Conservation (phyloP, 2,329 filamentous ascomycete genomes). For the Pseudocercospora ulei region DNA sequence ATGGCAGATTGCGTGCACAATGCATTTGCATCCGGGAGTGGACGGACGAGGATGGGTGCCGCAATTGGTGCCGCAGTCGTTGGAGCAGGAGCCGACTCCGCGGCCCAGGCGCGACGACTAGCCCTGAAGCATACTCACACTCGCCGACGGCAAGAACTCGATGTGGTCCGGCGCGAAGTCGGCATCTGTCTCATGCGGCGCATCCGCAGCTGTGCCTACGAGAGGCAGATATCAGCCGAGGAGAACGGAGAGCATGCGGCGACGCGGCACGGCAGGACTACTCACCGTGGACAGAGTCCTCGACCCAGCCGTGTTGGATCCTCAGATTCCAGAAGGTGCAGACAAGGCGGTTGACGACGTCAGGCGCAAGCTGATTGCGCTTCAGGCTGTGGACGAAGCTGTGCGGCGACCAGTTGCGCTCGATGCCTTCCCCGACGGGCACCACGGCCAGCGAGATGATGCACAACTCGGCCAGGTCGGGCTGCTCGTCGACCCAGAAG, state of each 20-base stretch:
- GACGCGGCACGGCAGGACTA: too few relatives aligned
- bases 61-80: too few relatives aligned
- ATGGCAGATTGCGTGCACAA: too few relatives aligned
- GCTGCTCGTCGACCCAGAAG: constrained; percentile 24
- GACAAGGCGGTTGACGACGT: constrained; percentile 21
- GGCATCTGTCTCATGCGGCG: constrained; percentile 14
- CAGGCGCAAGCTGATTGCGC: constrained; percentile 21
- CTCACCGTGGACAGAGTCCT: constrained; percentile 17
- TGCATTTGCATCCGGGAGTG: too few relatives aligned
- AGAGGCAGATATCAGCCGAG: too few relatives aligned
- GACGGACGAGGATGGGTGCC: too few relatives aligned
- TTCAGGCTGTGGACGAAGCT: constrained; percentile 24
- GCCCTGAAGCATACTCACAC: constrained; percentile 7
- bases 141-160: constrained; percentile 14
- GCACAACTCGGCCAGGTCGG: constrained; percentile 23
- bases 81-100: too few relatives aligned
- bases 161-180: constrained; percentile 18
- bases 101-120: too few relatives aligned
- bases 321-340: constrained; percentile 23
- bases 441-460: constrained; percentile 22
- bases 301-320: constrained; percentile 26
- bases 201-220: constrained; percentile 1
- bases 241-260: too few relatives aligned
- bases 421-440: constrained; percentile 19
- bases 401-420: constrained; percentile 25